phyloP scores from a whole-genome alignment of 2,329 filamentous ascomycete genomes.

The Zasmidium citrigriseum region DNA sequence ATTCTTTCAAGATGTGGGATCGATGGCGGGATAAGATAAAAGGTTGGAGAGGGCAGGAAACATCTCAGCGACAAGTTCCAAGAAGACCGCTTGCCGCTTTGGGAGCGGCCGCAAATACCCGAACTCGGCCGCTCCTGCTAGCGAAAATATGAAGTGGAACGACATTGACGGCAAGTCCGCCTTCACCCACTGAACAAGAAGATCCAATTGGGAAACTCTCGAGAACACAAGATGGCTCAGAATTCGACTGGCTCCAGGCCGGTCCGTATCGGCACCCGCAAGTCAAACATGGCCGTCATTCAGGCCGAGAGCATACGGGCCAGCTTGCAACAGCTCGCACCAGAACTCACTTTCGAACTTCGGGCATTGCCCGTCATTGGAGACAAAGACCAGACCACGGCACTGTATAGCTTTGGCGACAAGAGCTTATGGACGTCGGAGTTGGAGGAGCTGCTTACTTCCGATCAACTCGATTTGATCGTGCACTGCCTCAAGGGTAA shows the following conservation, averaged over 20 bases:
- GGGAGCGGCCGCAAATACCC: too few species aligned
- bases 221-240: constrained; percentile 15
- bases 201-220: too few species aligned
- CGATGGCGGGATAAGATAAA: too few species aligned
- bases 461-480: constrained; percentile 74
- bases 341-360: constrained; percentile 71
- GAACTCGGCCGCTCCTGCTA: too few species aligned
- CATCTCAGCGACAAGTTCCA: too few species aligned
- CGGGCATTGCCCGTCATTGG: constrained; percentile 80
- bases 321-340: constrained; percentile 66
- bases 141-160: too few species aligned
- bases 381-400: constrained; percentile 87
- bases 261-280: constrained; percentile 82
- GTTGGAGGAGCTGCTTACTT: constrained; percentile 76
- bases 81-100: too few species aligned
- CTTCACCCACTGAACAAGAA: too few species aligned
- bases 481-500: constrained; percentile 93
- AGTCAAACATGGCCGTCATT: constrained; percentile 79
- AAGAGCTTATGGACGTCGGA: constrained; percentile 97
- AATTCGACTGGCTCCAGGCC: constrained; percentile 30
- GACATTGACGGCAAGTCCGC: too few species aligned
- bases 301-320: constrained; percentile 77
- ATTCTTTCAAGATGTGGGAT: too few species aligned
- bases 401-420: constrained; percentile 83
- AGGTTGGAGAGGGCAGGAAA: too few species aligned